These are phyloP conservation scores for Brassica cretica DNA, from an alignment of 345 rosid genomes.

Conservation along the genomic window DNA sequence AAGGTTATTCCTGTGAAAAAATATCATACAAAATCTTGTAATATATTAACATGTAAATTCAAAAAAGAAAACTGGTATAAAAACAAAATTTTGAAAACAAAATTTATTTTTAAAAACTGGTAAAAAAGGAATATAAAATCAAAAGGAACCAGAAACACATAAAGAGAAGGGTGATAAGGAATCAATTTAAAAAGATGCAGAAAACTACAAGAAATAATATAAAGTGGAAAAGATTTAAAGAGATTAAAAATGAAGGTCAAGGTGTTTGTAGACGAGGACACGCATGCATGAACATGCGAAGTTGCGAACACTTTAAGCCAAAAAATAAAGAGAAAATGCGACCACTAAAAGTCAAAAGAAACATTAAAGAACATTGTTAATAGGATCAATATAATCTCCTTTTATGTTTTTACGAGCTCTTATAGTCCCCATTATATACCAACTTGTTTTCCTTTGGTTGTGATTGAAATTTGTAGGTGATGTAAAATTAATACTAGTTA, in stretches of 20 bases:
- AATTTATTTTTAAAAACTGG: not conserved
- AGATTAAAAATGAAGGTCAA: constrained; percentile 25
- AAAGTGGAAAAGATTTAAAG: constrained; percentile 29
- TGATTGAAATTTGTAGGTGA: not conserved
- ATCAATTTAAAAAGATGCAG: constrained; percentile 19
- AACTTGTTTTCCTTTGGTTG: constrained; percentile 1
- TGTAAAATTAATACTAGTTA: not conserved
- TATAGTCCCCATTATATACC: constrained; percentile 19
- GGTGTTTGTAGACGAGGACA: constrained; percentile 35
- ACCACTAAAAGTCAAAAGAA: constrained; percentile 36
- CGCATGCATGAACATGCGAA: constrained; percentile 30
- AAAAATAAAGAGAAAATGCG: constrained; percentile 25
- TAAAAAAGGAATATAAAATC: not conserved
- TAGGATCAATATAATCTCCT: constrained; percentile 29
- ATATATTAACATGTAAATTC: not conserved
- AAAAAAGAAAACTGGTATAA: not conserved
- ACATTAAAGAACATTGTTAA: constrained; percentile 41
- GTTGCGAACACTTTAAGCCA: constrained; percentile 27
- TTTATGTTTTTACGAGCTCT: constrained; percentile 21
- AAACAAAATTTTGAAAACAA: no score
- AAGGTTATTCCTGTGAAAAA: not conserved
- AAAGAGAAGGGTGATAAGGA: constrained; percentile 10
- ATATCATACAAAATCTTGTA: not conserved
- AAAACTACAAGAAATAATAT: constrained; percentile 8
- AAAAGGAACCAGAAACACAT: constrained; percentile 6